A percentile compares a stretch with the other conserved stretches of the same genome.
These are phyloP conservation scores for Symbiodinium pilosum DNA, from an alignment of 73 alveolate species.

Conservation along the genomic window DNA sequence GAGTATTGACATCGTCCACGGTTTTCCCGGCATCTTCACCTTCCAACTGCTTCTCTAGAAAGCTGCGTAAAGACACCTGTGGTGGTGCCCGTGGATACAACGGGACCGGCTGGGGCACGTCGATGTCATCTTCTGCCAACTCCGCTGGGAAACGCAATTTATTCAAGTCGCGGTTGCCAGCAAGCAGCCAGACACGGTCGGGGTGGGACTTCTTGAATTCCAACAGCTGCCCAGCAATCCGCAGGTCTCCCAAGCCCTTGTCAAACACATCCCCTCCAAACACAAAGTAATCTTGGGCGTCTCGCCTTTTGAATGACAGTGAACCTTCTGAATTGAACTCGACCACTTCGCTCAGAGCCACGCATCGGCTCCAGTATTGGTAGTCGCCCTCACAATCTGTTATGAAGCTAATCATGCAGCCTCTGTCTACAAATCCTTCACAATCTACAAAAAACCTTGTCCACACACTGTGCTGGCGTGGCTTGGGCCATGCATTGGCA, in stretches of 20 bases:
- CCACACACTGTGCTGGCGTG: neutral
- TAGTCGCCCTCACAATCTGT: conserved; percentile 37
- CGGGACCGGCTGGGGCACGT: conserved; percentile 79
- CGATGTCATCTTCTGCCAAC: conserved; percentile 17
- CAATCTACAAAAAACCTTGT: neutral
- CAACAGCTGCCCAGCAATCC: conserved; percentile 33
- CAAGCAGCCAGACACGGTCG: conserved; percentile 22
- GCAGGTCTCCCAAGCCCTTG: conserved; percentile 55
- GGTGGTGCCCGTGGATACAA: conserved; percentile 33
- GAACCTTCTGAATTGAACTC: neutral
- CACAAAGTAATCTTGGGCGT: neutral
- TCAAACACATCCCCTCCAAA: conserved; percentile 49
- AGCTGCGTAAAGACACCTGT: conserved; percentile 12
- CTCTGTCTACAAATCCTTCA: neutral
- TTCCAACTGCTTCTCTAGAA: neutral
- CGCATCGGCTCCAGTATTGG: neutral
- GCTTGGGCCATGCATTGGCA: no score
- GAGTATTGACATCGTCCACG: conserved; percentile 1
- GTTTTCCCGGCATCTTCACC: neutral
- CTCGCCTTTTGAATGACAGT: neutral
- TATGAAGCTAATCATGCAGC: neutral
- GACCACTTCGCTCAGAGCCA: conserved; percentile 8
- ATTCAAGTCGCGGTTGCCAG: conserved; percentile 53
- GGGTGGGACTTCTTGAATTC: conserved; percentile 32
- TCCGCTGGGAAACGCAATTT: conserved; percentile 45